Evolutionary conservation across 2,329 filamentous ascomycete genomes (phyloP).

Genomic region (Thelonectria blattea): DNA sequence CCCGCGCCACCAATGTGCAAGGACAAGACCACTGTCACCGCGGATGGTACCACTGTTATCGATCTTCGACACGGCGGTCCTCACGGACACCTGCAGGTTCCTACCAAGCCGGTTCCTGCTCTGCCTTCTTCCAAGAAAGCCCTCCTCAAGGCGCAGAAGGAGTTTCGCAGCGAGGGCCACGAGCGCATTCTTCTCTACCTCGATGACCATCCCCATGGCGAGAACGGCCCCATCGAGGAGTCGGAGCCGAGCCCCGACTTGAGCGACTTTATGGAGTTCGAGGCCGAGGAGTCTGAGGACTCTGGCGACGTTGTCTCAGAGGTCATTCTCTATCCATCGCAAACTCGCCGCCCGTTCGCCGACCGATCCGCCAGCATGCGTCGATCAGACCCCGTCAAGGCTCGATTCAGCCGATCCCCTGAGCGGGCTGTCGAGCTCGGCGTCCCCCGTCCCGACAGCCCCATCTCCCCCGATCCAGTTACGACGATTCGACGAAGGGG

Average conservation of each 20-base stretch:
- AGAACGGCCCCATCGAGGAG: constrained; percentile 33
- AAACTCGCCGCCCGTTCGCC: constrained; percentile 21
- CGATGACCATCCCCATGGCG: constrained; percentile 35
- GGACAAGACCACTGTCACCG: constrained; percentile 33
- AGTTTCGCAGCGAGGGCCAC: constrained; percentile 24
- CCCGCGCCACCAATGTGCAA: constrained; percentile 42
- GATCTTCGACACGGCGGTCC: constrained; percentile 27
- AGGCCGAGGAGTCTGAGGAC: constrained; percentile 34
- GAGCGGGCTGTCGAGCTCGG: constrained; percentile 29
- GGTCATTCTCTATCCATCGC: constrained; percentile 24
- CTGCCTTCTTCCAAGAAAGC: constrained; percentile 21
- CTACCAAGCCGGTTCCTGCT: background rate
- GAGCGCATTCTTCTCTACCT: constrained; percentile 40
- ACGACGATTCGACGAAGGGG: constrained; percentile 33
- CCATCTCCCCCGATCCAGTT: constrained; percentile 45
- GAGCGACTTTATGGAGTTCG: constrained; percentile 48
- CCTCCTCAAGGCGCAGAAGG: constrained; percentile 17
- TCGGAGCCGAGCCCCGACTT: constrained; percentile 46
- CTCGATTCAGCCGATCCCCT: constrained; percentile 11
- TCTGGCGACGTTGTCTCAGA: constrained; percentile 26
- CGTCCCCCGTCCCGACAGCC: constrained; percentile 51
- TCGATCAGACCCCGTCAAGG: constrained; percentile 17
- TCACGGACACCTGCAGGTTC: constrained; percentile 11
- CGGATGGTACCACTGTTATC: constrained; percentile 35
- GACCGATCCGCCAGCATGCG: constrained; percentile 23